These are phyloP conservation scores for Candolleomyces aberdarensis DNA, from an alignment of 768 basidiomycete species.

Conservation along the genomic window DNA sequence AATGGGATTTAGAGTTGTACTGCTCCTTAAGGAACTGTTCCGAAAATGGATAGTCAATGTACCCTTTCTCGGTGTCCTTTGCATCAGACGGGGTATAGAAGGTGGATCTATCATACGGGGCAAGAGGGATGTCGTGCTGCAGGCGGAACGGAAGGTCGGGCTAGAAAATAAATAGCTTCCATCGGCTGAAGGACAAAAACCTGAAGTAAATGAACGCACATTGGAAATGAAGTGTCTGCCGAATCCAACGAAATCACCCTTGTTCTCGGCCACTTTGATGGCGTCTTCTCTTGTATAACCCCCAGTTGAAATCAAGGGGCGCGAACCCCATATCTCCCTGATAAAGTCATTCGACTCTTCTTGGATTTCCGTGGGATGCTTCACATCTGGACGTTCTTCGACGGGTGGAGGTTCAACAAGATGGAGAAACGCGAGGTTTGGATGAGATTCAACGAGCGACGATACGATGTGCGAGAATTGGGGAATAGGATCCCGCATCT, in stretches of 20 bases:
- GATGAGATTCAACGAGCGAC: slow-evolving; percentile 34
- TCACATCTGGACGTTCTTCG: background rate
- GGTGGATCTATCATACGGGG: slow-evolving; percentile 29
- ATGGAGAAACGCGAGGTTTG: slow-evolving; percentile 52
- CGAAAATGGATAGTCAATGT: slow-evolving; percentile 28
- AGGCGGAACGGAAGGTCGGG: slow-evolving; percentile 12
- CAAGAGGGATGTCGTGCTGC: slow-evolving; percentile 20
- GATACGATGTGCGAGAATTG: slow-evolving; percentile 50
- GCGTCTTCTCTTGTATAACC: slow-evolving; percentile 42
- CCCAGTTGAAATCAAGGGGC: slow-evolving; percentile 39
- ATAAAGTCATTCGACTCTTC: slow-evolving; percentile 41
- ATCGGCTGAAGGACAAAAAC: background rate
- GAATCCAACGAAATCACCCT: slow-evolving; percentile 26
- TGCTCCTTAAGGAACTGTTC: slow-evolving; percentile 3
- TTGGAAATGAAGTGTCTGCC: slow-evolving; percentile 31
- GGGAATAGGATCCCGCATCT: slow-evolving; percentile 51
- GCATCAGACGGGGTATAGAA: slow-evolving; percentile 34
- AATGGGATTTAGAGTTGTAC: too few relatives aligned
- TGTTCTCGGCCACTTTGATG: slow-evolving; percentile 23
- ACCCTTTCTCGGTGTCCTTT: slow-evolving; percentile 22
- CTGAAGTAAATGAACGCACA: slow-evolving; percentile 16
- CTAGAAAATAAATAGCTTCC: background rate
- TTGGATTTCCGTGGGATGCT: background rate
- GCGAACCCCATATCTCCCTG: slow-evolving; percentile 42
- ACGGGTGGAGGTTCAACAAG: slow-evolving; percentile 35